phyloP scores from a whole-genome alignment of 257 asterid genomes.

The Solanum habrochaites region DNA sequence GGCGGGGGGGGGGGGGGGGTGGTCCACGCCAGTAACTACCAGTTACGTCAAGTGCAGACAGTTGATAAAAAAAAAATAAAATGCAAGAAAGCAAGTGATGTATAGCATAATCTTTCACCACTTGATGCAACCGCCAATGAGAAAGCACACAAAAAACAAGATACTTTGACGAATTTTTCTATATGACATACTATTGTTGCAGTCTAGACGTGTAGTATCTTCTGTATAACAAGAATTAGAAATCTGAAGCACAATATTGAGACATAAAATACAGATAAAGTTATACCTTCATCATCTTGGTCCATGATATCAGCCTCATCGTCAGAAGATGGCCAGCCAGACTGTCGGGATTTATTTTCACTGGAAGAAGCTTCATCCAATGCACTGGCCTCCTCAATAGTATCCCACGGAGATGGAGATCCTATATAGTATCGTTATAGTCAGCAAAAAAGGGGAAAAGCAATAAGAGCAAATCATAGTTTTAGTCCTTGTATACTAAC shows the following conservation, averaged over 20 bases:
- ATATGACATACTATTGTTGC: neutral
- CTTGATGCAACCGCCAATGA: neutral
- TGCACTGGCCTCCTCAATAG: constrained; percentile 44
- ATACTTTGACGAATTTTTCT: neutral
- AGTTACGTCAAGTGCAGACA: neutral
- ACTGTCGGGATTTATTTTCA: constrained; percentile 31
- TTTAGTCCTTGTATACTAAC: neutral
- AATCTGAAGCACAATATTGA: neutral
- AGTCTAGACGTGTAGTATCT: neutral
- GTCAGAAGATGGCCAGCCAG: constrained; percentile 85
- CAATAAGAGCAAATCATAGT: constrained; percentile 1
- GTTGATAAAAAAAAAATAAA: neutral
- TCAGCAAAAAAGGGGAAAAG: neutral
- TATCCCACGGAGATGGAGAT: constrained; percentile 51
- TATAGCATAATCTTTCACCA: neutral
- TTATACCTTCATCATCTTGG: constrained; percentile 42
- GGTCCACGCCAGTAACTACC: no score
- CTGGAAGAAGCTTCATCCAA: constrained; percentile 76
- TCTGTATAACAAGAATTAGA: neutral
- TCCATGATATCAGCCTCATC: constrained; percentile 80
- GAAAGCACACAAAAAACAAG: neutral
- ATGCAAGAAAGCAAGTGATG: neutral
- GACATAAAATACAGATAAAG: neutral
- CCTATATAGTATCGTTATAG: constrained; percentile 28
- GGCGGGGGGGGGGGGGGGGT: no score